Base-by-base conservation (phyloP, 768 basidiomycete species). In the Rhizopogon vinicolor region DNA sequence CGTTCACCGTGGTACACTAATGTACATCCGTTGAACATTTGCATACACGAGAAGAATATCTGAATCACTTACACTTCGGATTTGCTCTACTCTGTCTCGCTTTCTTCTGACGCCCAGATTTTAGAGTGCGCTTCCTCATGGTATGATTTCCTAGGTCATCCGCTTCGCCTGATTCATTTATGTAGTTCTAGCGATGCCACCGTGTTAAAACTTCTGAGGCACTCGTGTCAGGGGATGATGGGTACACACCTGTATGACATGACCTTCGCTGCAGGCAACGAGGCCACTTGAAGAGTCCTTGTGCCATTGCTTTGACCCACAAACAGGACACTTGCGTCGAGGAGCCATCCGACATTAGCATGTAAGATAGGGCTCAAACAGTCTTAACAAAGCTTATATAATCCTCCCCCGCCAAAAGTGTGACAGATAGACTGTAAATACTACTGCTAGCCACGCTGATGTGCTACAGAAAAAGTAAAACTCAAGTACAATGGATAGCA, bases 201-300 rank as follows among this genome's bases (percentile, higher is more conserved):
- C 14, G 46, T 33, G 33, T 41, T 16, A 46, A 22, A 22, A 35
- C 8, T 41, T 28, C 33, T 31, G 25, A 53, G 6, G 31, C n/a
- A 13, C 43, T 13, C 19, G 13, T 19, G 33, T 9, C n/a, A 35
- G 40, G 28, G n/a, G 13, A 56, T 18, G 35, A 55, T 7, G 52
- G 51, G 41, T 22, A 62, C 72, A 60, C 66, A 92, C 93, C 80
- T 92, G 89, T 31, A 93, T 79, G 57, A 96, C 82, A 68, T 97
- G 94, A 9, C 94, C 94, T 65, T 97, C 94, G 60, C 85, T 89
- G 69, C 94, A 97, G 2, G 87, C 85, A 42, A 94, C 80, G 42
- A 88, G 75, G 1, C 94, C 94, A 37, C 85, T 88, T 0, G 85
- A 79, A 10, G 84, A 82, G 56, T 93, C 91, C 65, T 91, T 94